Evolutionary conservation across 306 rosid species (phyloP).

Genomic region (Lathyrus tuberosus): DNA sequence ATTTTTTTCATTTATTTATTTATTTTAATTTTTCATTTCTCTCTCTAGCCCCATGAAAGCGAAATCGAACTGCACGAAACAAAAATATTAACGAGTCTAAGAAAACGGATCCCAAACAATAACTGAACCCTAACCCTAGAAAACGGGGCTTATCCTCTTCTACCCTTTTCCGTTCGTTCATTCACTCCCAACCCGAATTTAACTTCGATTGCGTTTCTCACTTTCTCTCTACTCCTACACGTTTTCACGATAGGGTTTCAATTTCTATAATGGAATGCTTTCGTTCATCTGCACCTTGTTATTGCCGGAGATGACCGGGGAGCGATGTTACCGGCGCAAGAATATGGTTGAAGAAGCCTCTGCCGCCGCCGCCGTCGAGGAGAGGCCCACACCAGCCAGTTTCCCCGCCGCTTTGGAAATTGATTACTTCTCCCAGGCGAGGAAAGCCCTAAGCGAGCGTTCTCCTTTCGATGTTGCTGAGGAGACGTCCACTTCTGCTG

Average conservation of each 20-base stretch:
- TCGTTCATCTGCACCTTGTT: conserved; percentile 42
- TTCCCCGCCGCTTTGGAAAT: conserved; percentile 44
- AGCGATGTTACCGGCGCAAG: conserved; percentile 70
- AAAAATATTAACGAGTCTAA: conserved; percentile 40
- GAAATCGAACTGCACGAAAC: conserved; percentile 56
- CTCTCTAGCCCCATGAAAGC: conserved; percentile 52
- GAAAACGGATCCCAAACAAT: conserved; percentile 69
- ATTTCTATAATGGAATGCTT: conserved; percentile 68
- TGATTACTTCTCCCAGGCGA: conserved; percentile 78
- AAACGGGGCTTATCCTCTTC: conserved; percentile 61
- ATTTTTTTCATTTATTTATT: neutral
- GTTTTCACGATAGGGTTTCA: conserved; percentile 45
- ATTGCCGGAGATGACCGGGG: conserved; percentile 81
- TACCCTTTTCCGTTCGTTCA: conserved; percentile 21
- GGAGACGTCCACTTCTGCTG: conserved; percentile 60
- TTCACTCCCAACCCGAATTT: conserved; percentile 28
- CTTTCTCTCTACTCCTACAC: neutral
- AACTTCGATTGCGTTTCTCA: conserved; percentile 43
- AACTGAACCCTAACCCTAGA: conserved; percentile 80
- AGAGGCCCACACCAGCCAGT: conserved; percentile 46
- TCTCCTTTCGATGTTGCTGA: conserved; percentile 74
- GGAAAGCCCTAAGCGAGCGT: conserved; percentile 71
- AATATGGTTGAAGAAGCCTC: conserved; percentile 57
- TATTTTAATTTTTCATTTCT: neutral
- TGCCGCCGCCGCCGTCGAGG: conserved; percentile 59